Base-by-base conservation (phyloP, 306 rosid species). In the Vigna angularis region DNA sequence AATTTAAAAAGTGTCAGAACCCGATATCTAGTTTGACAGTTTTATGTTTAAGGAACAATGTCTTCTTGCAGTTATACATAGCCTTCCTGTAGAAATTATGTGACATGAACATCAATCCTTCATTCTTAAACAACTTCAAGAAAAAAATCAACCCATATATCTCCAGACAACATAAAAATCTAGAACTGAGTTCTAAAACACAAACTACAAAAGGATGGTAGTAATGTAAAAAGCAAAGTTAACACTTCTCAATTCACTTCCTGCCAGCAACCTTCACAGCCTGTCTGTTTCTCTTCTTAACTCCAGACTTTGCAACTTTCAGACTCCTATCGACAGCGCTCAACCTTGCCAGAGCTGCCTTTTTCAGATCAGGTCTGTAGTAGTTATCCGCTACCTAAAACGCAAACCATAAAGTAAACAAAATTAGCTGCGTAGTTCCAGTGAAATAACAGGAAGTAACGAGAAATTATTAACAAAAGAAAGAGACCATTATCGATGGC, bases 301-400 rank as follows among this genome's bases (percentile, higher is more conserved):
- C 94, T 63, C 99, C 99, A 34, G 99, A 95, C 87, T 95, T 95
- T 2, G 94, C 85, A 63, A 95, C 93, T 83, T 75, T 95, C 36
- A 95, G 97, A 90, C 99, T 95, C 83, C 87, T 87, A 73, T 87
- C 82, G 32, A 95, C 91, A 28, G 82, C 96, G 59, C 98, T 93
- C 90, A 95, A 78, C 90, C 99, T 88, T 58, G 99, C 93, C n/a
- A 93, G 90, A 44, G 97, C 94, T 1, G 96, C 99, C 76, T 90
- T 86, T 82, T 86, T 91, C 15, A 93, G 89, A 73, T 95, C 99
- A 6, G 99, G 96, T 84, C 98, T 89, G 90, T 93, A 93, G 88
- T 87, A 74, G 86, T 91, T 93, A 52, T 79, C 80, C 18, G 84
- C 91, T 9, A 95, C 96, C 99, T 93, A 88, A 55, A 73, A 8